Conservation (phyloP, 2,329 filamentous ascomycete genomes). For the Phialophora macrospora region DNA sequence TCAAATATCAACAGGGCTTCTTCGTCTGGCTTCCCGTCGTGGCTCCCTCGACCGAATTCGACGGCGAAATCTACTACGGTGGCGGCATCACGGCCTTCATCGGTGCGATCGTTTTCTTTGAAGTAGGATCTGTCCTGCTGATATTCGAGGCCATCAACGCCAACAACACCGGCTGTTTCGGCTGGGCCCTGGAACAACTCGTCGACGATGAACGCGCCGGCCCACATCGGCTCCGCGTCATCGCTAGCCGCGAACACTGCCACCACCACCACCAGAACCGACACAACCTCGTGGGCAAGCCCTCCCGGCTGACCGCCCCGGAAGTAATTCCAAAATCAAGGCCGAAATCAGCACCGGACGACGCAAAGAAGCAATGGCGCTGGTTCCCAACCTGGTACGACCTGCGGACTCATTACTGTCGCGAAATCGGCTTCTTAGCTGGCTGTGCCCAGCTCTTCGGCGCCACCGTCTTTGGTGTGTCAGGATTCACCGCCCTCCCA, state of each 20-base stretch:
- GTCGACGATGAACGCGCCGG: slow-evolving; percentile 43
- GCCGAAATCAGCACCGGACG: background rate
- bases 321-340: background rate
- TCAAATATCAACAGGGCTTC: slow-evolving; percentile 30
- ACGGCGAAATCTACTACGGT: slow-evolving; percentile 57
- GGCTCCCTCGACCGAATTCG: slow-evolving; percentile 47
- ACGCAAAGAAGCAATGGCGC: slow-evolving; percentile 51
- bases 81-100: slow-evolving; percentile 69
- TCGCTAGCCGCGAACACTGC: slow-evolving; percentile 26
- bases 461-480: slow-evolving; percentile 68
- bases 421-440: slow-evolving; percentile 67
- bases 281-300: slow-evolving; percentile 46
- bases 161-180: slow-evolving; percentile 68
- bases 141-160: slow-evolving; percentile 73
- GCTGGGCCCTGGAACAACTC: slow-evolving; percentile 66
- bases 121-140: slow-evolving; percentile 65
- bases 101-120: slow-evolving; percentile 72
- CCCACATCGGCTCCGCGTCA: slow-evolving; percentile 15
- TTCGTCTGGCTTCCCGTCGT: slow-evolving; percentile 67
- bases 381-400: slow-evolving; percentile 66
- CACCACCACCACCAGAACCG: slow-evolving; percentile 34
- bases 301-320: slow-evolving; percentile 14
- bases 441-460: slow-evolving; percentile 61
- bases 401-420: slow-evolving; percentile 63
- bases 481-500: slow-evolving; percentile 65